Conservation (phyloP, 2,329 filamentous ascomycete genomes). For the Pyrenochaeta sp. region DNA sequence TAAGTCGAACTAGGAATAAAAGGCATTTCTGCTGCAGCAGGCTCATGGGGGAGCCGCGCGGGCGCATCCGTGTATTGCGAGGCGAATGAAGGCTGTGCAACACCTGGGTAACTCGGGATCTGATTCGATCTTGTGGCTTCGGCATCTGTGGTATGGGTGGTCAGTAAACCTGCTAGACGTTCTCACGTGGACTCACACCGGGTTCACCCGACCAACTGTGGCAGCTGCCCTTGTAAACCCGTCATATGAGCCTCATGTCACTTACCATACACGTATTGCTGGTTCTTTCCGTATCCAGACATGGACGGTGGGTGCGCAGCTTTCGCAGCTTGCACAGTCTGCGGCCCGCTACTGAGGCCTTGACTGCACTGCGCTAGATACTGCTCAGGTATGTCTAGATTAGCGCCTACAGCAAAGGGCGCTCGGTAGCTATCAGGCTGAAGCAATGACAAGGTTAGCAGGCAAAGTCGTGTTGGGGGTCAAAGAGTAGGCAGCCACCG, state of each 20-base stretch:
- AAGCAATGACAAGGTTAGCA: constrained; percentile 30
- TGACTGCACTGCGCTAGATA: constrained; percentile 40
- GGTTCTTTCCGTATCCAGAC: constrained; percentile 81
- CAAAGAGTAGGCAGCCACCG: constrained; percentile 39
- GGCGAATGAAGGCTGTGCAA: constrained; percentile 58
- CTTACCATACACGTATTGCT: constrained; percentile 83
- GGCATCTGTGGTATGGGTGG: constrained; percentile 60
- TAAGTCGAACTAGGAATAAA: constrained; percentile 56
- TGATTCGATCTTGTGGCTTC: constrained; percentile 68
- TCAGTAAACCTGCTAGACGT: constrained; percentile 52
- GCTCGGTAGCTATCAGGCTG: constrained; percentile 44
- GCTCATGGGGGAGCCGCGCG: constrained; percentile 59
- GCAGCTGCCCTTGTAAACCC: constrained; percentile 42
- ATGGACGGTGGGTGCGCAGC: constrained; percentile 69
- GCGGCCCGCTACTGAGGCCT: constrained; percentile 57
- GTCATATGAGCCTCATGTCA: constrained; percentile 54
- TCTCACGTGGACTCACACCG: constrained; percentile 48
- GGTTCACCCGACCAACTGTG: constrained; percentile 45
- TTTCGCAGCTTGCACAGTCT: constrained; percentile 50
- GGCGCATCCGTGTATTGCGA: constrained; percentile 58
- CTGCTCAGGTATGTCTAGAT: constrained; percentile 27
- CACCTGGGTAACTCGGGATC: constrained; percentile 58
- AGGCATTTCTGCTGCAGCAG: constrained; percentile 53
- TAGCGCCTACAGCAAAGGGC: constrained; percentile 37
- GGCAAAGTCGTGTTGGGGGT: constrained; percentile 34